A percentile compares a stretch with the other conserved stretches of the same genome.
phyloP scores from a whole-genome alignment of 75 land plant genomes.

The Selaginella moellendorffii region DNA sequence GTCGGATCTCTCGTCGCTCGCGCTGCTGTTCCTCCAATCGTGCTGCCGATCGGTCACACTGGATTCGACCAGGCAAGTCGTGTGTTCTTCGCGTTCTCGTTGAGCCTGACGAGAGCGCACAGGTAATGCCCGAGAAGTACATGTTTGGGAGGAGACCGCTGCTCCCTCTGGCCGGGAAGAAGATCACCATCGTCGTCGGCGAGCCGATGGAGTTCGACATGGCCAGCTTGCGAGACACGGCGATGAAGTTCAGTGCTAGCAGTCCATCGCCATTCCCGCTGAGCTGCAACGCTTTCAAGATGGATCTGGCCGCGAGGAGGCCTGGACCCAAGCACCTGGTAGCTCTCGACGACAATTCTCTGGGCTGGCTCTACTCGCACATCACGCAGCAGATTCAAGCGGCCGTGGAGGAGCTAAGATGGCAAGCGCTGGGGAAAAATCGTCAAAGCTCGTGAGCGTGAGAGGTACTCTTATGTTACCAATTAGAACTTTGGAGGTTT shows the following conservation, averaged over 20 bases:
- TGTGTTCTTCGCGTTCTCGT: background rate
- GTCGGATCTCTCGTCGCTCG: conserved; percentile 90
- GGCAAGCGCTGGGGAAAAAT: background rate
- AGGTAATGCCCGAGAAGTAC: conserved; percentile 91
- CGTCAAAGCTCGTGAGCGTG: too few species aligned
- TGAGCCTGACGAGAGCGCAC: background rate
- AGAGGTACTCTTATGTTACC: too few species aligned
- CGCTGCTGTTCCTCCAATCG: conserved; percentile 72
- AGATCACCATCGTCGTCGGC: conserved; percentile 59
- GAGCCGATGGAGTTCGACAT: conserved; percentile 82
- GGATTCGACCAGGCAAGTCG: conserved; percentile 72
- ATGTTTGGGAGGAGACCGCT: conserved; percentile 55
- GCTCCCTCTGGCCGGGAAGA: conserved; percentile 54
- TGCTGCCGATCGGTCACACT: conserved; percentile 79
- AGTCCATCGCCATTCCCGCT: background rate
- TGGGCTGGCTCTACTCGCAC: conserved; percentile 24
- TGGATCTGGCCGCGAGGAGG: background rate
- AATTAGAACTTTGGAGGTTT: too few species aligned
- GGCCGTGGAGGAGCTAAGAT: conserved; percentile 13
- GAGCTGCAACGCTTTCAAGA: background rate
- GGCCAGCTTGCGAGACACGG: conserved; percentile 33
- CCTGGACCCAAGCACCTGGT: background rate
- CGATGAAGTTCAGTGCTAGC: conserved; percentile 11
- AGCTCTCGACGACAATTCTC: conserved; percentile 15
- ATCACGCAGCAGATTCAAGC: conserved; percentile 18